Percentiles rank a stretch among this genome's conserved stretches.
phyloP scores from a whole-genome alignment of 2,329 filamentous ascomycete species.

The Nannizziopsis barbatae region DNA sequence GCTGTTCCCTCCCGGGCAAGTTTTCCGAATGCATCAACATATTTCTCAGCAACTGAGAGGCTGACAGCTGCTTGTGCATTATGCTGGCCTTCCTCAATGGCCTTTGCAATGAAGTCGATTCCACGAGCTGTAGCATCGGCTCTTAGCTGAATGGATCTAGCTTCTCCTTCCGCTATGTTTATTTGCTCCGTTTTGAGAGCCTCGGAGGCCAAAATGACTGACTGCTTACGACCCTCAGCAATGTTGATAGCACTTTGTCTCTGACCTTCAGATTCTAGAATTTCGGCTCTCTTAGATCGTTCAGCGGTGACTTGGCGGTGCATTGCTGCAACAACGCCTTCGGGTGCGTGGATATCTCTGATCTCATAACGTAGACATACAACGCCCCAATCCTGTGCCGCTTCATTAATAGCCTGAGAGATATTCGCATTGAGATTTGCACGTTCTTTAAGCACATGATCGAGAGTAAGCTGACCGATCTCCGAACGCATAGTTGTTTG shows the following conservation, averaged over 20 bases:
- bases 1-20: slow-evolving; percentile 92
- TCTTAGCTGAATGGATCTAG: slow-evolving; percentile 80
- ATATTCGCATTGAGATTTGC: slow-evolving; percentile 95
- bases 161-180: slow-evolving; percentile 84
- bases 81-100: slow-evolving; percentile 61
- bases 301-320: slow-evolving; percentile 96
- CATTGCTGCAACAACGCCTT: slow-evolving; percentile 91
- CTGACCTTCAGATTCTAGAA: slow-evolving; percentile 93
- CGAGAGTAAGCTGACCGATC: slow-evolving; percentile 89
- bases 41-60: slow-evolving; percentile 88
- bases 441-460: slow-evolving; percentile 95
- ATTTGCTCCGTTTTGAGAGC: slow-evolving; percentile 82
- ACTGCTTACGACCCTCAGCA: slow-evolving; percentile 93
- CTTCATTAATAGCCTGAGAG: slow-evolving; percentile 97
- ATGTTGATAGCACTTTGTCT: slow-evolving; percentile 97
- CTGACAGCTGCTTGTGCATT: slow-evolving; percentile 75
- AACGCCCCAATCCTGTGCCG: slow-evolving; percentile 92
- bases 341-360: slow-evolving; percentile 91
- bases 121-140: slow-evolving; percentile 76
- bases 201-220: slow-evolving; percentile 89
- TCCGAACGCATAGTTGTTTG: slow-evolving; percentile 99
- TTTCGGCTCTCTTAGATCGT: slow-evolving; percentile 93
- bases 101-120: slow-evolving; percentile 71
- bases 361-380: slow-evolving; percentile 96
- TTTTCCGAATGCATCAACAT: slow-evolving; percentile 87